Evolutionary conservation across 176 grass and related monocot species (phyloP), one percentile per base, ranked within the genome.

Genomic region (Cenchrus americanus): DNA sequence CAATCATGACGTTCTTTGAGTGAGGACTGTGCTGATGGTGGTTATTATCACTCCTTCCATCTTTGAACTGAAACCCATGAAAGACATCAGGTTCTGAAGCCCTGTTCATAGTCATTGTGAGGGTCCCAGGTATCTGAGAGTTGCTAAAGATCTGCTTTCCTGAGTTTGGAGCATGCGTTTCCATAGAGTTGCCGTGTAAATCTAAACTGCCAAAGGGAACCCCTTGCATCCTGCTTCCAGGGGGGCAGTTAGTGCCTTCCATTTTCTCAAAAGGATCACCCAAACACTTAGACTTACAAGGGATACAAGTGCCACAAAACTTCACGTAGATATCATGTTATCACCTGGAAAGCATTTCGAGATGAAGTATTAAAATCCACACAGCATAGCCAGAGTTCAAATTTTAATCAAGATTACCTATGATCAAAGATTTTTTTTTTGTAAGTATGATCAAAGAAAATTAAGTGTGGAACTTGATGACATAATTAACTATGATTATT

Each of bases 191-290:
- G 41, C 78, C 59, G 65, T 89, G 87, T 15, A 87, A 79, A 27
- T 93, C 88, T 66, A 90, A 71, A 67, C 63, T 64, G 46, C 85
- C 69, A 85, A 80, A 94, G 66, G 88, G 62, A 82, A 34, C 57
- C 81, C 84, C 88, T 85, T 92, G 93, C 14, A 85, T 72, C 61
- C 57, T 89, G 47, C 47, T 90, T 80, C 81, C 86, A 66, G 74
- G 50, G 37, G 85, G 77, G 65, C 90, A 48, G 57, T 72, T 92
- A n/a, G 32, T 84, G 63, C 89, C 85, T 89, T 96, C 93, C 96
- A 99, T 99, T 75, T 87, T 23, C 42, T 78, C 80, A 80, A 69
- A 84, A 49, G 18, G 69, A 80, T 69, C 61, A 64, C 61, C 5
- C 14, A 32, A 10, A 44, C 10, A 34, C 62, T 63, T 40, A 21